Conservation (phyloP, 148 eudicot genomes). For the Chenopodium berlandieri region DNA sequence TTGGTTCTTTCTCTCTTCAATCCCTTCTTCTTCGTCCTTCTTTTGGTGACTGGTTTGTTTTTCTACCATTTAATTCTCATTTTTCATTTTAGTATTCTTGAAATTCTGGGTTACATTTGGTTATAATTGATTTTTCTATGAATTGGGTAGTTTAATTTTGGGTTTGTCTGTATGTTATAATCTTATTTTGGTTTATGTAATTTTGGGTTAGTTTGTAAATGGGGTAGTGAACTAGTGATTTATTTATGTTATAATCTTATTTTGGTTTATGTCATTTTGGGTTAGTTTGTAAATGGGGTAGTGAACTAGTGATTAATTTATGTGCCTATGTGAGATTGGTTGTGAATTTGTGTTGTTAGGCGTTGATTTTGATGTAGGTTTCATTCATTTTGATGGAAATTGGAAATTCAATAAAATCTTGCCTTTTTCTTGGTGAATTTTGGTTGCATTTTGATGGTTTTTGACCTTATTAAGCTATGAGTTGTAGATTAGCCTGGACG, state of each 20-base stretch:
- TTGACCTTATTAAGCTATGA: neutral
- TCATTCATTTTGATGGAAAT: neutral
- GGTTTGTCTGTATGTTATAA: neutral
- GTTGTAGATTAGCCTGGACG: neutral
- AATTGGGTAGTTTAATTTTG: too few species aligned
- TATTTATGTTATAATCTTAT: neutral
- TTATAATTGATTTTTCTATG: neutral
- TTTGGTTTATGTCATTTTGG: neutral
- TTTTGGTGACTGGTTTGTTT: constrained; percentile 36
- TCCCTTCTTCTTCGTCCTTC: constrained; percentile 47
- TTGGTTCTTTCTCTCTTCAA: constrained; percentile 68
- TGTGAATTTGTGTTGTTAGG: neutral
- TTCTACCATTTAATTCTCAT: neutral
- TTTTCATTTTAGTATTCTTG: neutral
- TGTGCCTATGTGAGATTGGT: neutral
- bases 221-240: neutral
- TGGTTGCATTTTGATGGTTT: constrained; percentile 1
- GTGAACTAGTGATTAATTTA: neutral
- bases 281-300: neutral
- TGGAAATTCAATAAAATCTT: neutral
- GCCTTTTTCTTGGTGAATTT: neutral
- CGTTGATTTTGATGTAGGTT: neutral
- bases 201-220: neutral
- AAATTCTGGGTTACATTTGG: neutral
- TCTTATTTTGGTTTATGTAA: neutral